Evolutionary conservation across 306 rosid genomes (phyloP).

Genomic region (Lablab purpureus): DNA sequence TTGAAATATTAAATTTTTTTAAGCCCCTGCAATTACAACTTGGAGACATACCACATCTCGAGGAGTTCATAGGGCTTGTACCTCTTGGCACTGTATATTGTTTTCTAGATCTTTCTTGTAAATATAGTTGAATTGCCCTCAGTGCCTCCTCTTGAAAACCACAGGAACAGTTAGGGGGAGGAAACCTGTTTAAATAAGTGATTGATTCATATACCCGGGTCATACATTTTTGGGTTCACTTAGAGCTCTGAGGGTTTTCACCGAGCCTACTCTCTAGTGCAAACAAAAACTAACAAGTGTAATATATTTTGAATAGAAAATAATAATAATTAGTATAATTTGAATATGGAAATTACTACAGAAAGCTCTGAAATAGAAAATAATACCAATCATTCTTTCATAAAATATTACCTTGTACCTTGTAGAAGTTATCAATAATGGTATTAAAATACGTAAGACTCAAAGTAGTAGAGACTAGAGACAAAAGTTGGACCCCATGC

Average conservation of each 20-base stretch:
- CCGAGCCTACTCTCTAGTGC: background rate
- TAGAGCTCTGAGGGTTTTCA: background rate
- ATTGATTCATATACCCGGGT: background rate
- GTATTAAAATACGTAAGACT: background rate
- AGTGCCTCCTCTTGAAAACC: background rate
- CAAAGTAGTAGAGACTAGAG: background rate
- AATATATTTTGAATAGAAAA: background rate
- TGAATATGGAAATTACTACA: background rate
- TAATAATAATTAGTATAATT: background rate
- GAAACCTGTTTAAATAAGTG: background rate
- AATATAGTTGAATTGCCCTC: background rate
- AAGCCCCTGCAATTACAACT: no score
- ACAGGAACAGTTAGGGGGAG: background rate
- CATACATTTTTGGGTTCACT: background rate
- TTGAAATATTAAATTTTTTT: no score
- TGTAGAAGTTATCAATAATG: background rate
- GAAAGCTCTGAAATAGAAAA: background rate
- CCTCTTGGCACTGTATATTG: background rate
- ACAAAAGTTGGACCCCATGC: background rate
- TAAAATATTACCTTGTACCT: background rate
- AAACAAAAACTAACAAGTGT: background rate
- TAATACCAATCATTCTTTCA: background rate
- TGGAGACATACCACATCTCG: background rate
- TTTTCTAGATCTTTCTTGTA: background rate
- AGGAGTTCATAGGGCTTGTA: background rate